These are phyloP conservation scores for Exophiala viscosa DNA, from an alignment of 2,329 filamentous ascomycete species.

Conservation along the genomic window DNA sequence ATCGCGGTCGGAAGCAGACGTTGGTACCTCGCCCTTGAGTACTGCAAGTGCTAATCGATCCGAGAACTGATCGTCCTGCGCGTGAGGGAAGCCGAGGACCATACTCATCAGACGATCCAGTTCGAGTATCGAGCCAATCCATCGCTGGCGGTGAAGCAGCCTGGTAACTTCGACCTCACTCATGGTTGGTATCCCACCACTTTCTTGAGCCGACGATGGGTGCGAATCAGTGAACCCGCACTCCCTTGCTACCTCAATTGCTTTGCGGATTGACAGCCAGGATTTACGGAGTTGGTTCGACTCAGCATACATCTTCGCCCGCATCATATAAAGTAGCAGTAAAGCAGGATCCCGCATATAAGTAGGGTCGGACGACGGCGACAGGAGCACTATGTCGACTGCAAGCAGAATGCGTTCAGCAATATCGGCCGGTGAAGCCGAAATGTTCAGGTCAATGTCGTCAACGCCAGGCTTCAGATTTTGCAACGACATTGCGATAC, in stretches of 20 bases:
- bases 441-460: conserved; percentile 18
- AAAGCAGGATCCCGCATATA: conserved; percentile 15
- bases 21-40: conserved; percentile 6
- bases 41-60: conserved; percentile 23
- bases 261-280: conserved; percentile 21
- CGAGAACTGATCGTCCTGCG: conserved; percentile 22
- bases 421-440: conserved; percentile 15
- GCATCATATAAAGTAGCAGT: conserved; percentile 23
- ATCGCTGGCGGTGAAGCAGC: conserved; percentile 22
- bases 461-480: conserved; percentile 23
- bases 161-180: conserved; percentile 4
- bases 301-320: conserved; percentile 26
- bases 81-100: conserved; percentile 25
- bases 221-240: conserved; percentile 15
- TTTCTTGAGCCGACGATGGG: not conserved
- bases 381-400: conserved; percentile 23
- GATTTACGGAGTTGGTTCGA: conserved; percentile 25
- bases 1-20: not conserved
- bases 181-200: conserved; percentile 3
- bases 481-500: conserved; percentile 23
- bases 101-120: conserved; percentile 25
- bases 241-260: conserved; percentile 15
- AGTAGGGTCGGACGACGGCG: conserved; percentile 8
- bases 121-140: conserved; percentile 24
- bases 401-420: conserved; percentile 22